A percentile compares a stretch with the other conserved stretches of the same genome.
Conservation (phyloP, 192 early-diverging fungal species). For the Gorgonomyces haynaldii region DNA sequence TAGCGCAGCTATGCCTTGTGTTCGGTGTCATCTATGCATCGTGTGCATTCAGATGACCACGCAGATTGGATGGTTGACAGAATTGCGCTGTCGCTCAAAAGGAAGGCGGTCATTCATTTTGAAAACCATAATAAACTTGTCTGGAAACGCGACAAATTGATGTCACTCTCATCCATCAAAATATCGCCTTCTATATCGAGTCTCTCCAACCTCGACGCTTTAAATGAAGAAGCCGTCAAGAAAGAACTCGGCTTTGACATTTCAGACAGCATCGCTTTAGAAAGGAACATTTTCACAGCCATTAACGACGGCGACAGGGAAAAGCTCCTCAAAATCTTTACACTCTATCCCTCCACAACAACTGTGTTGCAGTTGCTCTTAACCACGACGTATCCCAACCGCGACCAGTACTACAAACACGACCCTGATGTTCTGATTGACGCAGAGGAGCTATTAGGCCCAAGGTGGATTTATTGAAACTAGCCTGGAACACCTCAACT, state of each 20-base stretch:
- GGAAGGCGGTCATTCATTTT: too few relatives aligned
- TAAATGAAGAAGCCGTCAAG: too few relatives aligned
- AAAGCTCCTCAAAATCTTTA: constrained; percentile 15
- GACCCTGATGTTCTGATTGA: constrained; percentile 48
- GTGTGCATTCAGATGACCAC: too few relatives aligned
- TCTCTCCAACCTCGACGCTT: too few relatives aligned
- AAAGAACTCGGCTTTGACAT: constrained; percentile 7
- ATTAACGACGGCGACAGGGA: constrained; percentile 24
- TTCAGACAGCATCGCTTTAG: constrained; percentile 11
- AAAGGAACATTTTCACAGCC: constrained; percentile 20
- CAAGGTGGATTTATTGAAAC: constrained; percentile 14
- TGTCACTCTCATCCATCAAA: too few relatives aligned
- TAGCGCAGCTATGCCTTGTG: too few relatives aligned
- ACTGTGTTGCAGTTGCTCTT: constrained; percentile 28
- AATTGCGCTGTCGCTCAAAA: too few relatives aligned
- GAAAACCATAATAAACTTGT: too few relatives aligned
- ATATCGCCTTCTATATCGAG: too few relatives aligned
- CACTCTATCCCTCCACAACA: constrained; percentile 10
- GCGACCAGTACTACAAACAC: constrained; percentile 38
- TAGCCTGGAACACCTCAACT: constrained; percentile 40
- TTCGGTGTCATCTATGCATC: too few relatives aligned
- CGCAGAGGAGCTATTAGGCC: constrained; percentile 46
- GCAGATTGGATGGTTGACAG: too few relatives aligned
- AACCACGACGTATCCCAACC: constrained; percentile 40
- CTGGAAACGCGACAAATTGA: too few relatives aligned